Percentiles rank a stretch among this genome's conserved stretches.
Conservation (phyloP, 73 alveolate genomes). For the Symbiodinium pilosum region DNA sequence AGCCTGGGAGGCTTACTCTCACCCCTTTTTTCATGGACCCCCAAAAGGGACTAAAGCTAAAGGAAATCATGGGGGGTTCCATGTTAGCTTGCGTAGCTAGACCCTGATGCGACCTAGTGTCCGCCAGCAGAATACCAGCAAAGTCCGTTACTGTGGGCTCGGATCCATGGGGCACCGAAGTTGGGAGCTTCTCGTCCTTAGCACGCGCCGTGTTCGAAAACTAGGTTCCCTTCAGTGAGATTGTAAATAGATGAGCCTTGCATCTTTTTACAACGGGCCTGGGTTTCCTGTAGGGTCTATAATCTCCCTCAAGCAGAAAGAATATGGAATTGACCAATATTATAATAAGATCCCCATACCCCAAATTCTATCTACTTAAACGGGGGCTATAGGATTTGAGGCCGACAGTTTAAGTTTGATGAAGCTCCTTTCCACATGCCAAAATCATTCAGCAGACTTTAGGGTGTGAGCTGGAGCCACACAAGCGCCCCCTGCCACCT, state of each 20-base stretch:
- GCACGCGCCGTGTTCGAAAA: background rate
- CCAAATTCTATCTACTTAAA: no score
- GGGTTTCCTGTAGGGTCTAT: no score
- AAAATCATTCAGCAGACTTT: no score
- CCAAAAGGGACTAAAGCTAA: background rate
- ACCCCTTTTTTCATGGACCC: background rate
- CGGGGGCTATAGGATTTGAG: no score
- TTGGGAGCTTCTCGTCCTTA: background rate
- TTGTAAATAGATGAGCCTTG: background rate
- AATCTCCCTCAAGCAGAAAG: no score
- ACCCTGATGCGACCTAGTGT: background rate
- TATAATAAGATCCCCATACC: no score
- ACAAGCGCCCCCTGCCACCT: no score
- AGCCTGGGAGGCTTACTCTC: background rate
- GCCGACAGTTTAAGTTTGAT: no score
- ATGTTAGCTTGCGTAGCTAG: background rate
- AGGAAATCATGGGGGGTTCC: background rate
- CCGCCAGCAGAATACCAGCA: constrained; percentile 74
- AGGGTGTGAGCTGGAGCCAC: no score
- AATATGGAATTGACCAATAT: no score
- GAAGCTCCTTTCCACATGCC: no score
- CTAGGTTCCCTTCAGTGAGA: background rate
- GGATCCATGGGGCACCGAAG: background rate
- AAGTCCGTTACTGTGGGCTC: constrained; percentile 88
- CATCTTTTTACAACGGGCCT: no score